These are phyloP conservation scores for Magnaporthiopsis incrustans DNA, from an alignment of 2,329 filamentous ascomycete genomes.

Conservation along the genomic window DNA sequence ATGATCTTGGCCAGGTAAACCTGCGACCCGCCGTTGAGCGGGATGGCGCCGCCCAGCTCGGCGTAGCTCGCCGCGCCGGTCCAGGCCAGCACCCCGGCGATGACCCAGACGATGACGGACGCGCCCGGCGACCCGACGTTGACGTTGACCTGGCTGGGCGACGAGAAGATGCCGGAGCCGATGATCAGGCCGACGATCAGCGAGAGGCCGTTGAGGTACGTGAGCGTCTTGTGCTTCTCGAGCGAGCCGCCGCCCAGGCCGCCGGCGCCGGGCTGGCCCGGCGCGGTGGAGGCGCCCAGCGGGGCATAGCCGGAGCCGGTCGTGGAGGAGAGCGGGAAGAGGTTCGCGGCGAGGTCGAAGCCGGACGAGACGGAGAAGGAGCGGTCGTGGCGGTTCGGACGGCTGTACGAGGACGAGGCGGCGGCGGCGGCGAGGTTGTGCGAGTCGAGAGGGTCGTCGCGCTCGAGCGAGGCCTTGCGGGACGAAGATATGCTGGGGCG, in stretches of 20 bases:
- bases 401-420: slow-evolving; percentile 19
- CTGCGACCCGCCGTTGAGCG: slow-evolving; percentile 88
- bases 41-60: slow-evolving; percentile 90
- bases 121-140: slow-evolving; percentile 90
- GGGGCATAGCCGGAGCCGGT: slow-evolving; percentile 71
- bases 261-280: slow-evolving; percentile 41
- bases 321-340: slow-evolving; percentile 87
- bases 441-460: slow-evolving; percentile 70
- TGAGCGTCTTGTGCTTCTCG: slow-evolving; percentile 93
- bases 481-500: slow-evolving; percentile 88
- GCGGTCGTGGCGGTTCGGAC: slow-evolving; percentile 41
- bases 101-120: slow-evolving; percentile 80
- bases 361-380: slow-evolving; percentile 87
- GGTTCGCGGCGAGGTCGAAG: slow-evolving; percentile 89
- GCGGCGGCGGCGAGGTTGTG: slow-evolving; percentile 42
- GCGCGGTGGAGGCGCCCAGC: slow-evolving; percentile 65
- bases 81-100: slow-evolving; percentile 91
- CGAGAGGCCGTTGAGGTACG: slow-evolving; percentile 86
- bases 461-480: slow-evolving; percentile 78
- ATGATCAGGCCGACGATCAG: slow-evolving; percentile 91
- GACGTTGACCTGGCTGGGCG: slow-evolving; percentile 82
- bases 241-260: slow-evolving; percentile 67
- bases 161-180: slow-evolving; percentile 93
- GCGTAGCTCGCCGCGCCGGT: slow-evolving; percentile 93
- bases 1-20: slow-evolving; percentile 95